Conservation (phyloP, 1,284 basidiomycete species). For the Porogramme epimiltina region DNA sequence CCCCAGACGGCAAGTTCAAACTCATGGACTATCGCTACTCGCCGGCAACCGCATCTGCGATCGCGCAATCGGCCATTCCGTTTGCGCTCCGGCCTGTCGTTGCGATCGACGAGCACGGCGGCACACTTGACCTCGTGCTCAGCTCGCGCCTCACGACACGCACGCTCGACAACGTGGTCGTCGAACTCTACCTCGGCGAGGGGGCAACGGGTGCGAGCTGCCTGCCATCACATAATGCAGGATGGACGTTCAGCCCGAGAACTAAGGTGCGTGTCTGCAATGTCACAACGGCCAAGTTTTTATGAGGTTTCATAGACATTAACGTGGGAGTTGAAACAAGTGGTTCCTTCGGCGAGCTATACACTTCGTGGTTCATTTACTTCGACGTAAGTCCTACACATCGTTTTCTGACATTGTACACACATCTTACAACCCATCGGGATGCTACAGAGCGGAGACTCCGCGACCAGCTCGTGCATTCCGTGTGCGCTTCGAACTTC, state of each 20-base stretch:
- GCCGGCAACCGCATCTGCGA: constrained; percentile 37
- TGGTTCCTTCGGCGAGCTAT: constrained; percentile 70
- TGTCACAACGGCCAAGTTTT: no score
- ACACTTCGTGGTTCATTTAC: constrained; percentile 79
- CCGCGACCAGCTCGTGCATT: constrained; percentile 71
- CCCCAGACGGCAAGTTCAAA: constrained; percentile 90
- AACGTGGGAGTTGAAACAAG: constrained; percentile 76
- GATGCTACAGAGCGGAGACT: constrained; percentile 32
- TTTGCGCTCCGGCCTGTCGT: constrained; percentile 65
- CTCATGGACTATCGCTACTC: constrained; percentile 83
- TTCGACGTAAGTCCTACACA: constrained; percentile 55
- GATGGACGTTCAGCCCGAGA: constrained; percentile 79
- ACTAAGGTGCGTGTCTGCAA: no score
- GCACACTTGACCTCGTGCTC: constrained; percentile 71
- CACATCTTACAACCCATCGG: background rate
- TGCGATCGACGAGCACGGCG: constrained; percentile 63
- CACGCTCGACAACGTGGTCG: constrained; percentile 68
- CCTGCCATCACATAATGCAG: constrained; percentile 62
- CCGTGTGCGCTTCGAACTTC: constrained; percentile 70
- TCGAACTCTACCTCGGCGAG: constrained; percentile 77
- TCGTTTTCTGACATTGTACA: no score
- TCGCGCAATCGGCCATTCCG: constrained; percentile 60
- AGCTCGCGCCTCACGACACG: constrained; percentile 67
- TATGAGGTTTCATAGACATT: constrained; percentile 66
- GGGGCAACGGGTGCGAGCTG: constrained; percentile 70